phyloP scores from a whole-genome alignment of 768 basidiomycete species.

The Boletus patriciae region DNA sequence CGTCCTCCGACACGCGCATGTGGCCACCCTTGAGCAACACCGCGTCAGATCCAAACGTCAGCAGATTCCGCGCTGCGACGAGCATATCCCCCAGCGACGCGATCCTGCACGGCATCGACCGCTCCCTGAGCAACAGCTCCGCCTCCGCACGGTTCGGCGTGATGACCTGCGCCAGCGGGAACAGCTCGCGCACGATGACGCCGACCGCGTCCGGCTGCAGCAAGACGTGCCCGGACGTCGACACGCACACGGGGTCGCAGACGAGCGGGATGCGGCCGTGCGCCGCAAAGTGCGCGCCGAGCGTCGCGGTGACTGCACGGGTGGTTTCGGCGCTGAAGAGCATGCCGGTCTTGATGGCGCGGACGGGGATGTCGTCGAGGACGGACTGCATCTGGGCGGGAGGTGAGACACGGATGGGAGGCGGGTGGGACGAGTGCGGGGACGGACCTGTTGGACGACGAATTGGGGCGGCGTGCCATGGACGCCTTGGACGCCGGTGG shows the following conservation, averaged over 20 bases:
- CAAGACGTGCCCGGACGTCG: constrained; percentile 83
- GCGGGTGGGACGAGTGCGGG: neutral
- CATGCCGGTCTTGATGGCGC: constrained; percentile 90
- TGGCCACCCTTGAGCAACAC: constrained; percentile 90
- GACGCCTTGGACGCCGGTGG: constrained; percentile 75
- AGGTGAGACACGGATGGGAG: neutral
- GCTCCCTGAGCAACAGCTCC: constrained; percentile 57
- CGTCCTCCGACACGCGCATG: constrained; percentile 44
- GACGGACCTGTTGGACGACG: constrained; percentile 67
- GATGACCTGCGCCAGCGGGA: constrained; percentile 69
- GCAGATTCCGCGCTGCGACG: constrained; percentile 49
- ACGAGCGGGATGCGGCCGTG: constrained; percentile 54
- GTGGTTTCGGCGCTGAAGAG: constrained; percentile 61
- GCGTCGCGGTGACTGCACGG: constrained; percentile 48
- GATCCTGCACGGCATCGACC: constrained; percentile 35
- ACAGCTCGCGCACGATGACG: constrained; percentile 57
- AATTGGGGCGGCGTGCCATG: constrained; percentile 68
- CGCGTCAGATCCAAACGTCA: constrained; percentile 48
- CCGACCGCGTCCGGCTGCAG: constrained; percentile 65
- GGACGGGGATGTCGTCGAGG: constrained; percentile 66
- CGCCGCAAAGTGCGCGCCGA: constrained; percentile 43
- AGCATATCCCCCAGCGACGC: constrained; percentile 60
- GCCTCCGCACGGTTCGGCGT: constrained; percentile 89
- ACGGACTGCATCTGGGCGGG: constrained; percentile 62
- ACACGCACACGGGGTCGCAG: constrained; percentile 89